These are phyloP conservation scores for Iris pallida DNA, from an alignment of 116 monocot species.

Conservation along the genomic window DNA sequence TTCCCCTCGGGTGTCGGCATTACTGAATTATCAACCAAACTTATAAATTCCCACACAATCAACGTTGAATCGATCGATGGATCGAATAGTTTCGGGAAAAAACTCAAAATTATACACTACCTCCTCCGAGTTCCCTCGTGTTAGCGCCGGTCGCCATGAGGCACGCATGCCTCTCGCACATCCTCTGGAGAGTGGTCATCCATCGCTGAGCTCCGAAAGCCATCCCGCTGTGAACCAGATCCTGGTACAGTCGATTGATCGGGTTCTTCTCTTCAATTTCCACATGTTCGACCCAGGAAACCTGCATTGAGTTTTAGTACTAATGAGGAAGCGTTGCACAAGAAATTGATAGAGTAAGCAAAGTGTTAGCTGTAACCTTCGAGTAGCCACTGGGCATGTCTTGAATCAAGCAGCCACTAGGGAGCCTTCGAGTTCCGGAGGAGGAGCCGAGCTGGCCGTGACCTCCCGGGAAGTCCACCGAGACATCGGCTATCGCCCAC, in stretches of 20 bases:
- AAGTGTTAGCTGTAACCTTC: slow-evolving; percentile 31
- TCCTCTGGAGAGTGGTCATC: slow-evolving; percentile 68
- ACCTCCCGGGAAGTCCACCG: slow-evolving; percentile 56
- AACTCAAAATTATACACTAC: slow-evolving; percentile 19
- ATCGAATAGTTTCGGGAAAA: not conserved
- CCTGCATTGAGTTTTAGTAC: slow-evolving; percentile 40
- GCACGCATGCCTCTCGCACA: slow-evolving; percentile 63
- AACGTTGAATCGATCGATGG: too few species aligned
- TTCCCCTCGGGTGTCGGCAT: slow-evolving; percentile 56
- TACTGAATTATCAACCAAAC: slow-evolving; percentile 16
- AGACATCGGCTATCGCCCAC: slow-evolving; percentile 77
- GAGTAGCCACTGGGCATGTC: slow-evolving; percentile 76
- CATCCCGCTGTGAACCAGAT: slow-evolving; percentile 56
- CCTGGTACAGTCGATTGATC: slow-evolving; percentile 43
- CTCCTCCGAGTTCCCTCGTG: slow-evolving; percentile 48
- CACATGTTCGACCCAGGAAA: slow-evolving; percentile 88
- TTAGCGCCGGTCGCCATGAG: slow-evolving; percentile 35
- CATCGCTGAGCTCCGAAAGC: slow-evolving; percentile 86
- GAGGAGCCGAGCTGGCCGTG: slow-evolving; percentile 30
- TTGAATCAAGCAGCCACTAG: slow-evolving; percentile 81
- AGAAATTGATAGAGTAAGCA: too few species aligned
- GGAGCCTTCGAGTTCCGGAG: slow-evolving; percentile 37
- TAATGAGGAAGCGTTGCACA: too few species aligned
- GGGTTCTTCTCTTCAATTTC: slow-evolving; percentile 68
- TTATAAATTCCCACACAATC: too few species aligned